Conservation (phyloP, 768 basidiomycete genomes). For the Leccinum incarnatum region DNA sequence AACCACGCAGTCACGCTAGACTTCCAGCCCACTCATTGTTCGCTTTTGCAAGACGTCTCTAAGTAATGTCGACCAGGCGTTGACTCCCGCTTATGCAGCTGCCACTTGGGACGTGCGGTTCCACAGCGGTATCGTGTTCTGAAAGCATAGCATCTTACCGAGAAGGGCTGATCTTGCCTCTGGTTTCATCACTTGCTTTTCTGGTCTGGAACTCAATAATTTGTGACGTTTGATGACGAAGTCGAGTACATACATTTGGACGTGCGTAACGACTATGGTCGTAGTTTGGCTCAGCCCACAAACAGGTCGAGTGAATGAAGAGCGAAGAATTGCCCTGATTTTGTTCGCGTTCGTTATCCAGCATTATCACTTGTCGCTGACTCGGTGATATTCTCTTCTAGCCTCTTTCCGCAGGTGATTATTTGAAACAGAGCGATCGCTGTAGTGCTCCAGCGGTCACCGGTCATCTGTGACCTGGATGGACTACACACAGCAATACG, state of each 20-base stretch:
- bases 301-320: neutral
- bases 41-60: neutral
- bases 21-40: neutral
- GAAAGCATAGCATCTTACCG: neutral
- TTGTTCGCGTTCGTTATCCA: conserved; percentile 7
- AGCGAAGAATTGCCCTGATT: neutral
- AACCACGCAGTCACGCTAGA: neutral
- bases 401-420: neutral
- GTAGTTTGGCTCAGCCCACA: neutral
- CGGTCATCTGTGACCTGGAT: neutral
- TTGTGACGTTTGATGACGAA: conserved; percentile 16
- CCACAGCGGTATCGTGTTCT: neutral
- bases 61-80: neutral
- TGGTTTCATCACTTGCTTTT: conserved; percentile 13
- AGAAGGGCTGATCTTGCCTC: neutral
- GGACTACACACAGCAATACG: neutral
- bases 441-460: neutral
- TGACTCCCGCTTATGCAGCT: neutral
- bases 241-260: conserved; percentile 18
- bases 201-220: conserved; percentile 12
- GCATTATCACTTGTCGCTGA: no score
- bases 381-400: neutral
- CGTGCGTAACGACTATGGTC: neutral
- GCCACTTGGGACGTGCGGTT: neutral
- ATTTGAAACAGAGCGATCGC: neutral